Evolutionary conservation across 2,329 filamentous ascomycete genomes (phyloP).

Genomic region (Lomentospora prolificans): DNA sequence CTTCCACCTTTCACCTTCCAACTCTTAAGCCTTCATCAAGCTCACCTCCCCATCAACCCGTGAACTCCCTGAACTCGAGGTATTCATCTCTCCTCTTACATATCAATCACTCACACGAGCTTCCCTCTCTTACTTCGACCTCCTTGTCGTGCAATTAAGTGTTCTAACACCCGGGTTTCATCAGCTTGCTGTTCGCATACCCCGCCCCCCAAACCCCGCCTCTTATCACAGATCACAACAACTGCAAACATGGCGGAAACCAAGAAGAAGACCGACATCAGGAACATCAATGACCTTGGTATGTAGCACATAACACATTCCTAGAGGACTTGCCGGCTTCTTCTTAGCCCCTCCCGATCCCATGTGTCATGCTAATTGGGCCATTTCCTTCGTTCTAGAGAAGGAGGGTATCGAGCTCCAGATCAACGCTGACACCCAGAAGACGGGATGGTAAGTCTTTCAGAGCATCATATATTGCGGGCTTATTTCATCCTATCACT

Average conservation of each 20-base stretch:
- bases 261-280: constrained; percentile 32
- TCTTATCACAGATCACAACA: background rate
- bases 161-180: background rate
- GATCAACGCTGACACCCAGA: constrained; percentile 75
- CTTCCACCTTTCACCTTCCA: background rate
- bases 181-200: background rate
- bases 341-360: too few species aligned
- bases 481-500: constrained; percentile 3
- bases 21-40: background rate
- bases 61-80: background rate
- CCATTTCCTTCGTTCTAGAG: constrained; percentile 39
- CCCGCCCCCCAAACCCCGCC: constrained; percentile 3
- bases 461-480: background rate
- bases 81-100: background rate
- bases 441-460: constrained; percentile 68
- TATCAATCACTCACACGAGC: background rate
- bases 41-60: background rate
- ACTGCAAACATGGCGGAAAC: constrained; percentile 5
- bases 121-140: background rate
- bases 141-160: background rate
- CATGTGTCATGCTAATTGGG: constrained; percentile 9
- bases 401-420: constrained; percentile 60
- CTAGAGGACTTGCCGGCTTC: too few species aligned
- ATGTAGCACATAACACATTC: too few species aligned
- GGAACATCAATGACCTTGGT: constrained; percentile 82